These are phyloP conservation scores for Diaporthe sp. DNA, from an alignment of 2,329 filamentous ascomycete genomes.

Conservation along the genomic window DNA sequence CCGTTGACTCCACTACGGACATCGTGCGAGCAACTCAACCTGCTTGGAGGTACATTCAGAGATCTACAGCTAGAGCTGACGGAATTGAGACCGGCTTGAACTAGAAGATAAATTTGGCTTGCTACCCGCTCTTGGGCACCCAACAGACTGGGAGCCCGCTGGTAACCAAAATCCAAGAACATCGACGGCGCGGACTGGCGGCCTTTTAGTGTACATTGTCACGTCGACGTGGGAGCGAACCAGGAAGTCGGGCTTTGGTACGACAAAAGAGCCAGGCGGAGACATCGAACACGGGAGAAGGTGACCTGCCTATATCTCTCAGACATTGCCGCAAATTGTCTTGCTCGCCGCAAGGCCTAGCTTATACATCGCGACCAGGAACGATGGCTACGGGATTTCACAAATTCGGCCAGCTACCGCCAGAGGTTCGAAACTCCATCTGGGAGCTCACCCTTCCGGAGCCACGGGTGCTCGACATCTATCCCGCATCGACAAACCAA, in stretches of 20 bases:
- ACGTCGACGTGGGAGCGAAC: slow-evolving; percentile 16
- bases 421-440: slow-evolving; percentile 61
- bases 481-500: slow-evolving; percentile 59
- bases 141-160: background rate
- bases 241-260: slow-evolving; percentile 9
- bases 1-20: slow-evolving; percentile 12
- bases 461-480: slow-evolving; percentile 60
- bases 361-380: slow-evolving; percentile 35
- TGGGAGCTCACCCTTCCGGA: slow-evolving; percentile 62
- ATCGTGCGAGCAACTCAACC: slow-evolving; percentile 2
- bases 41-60: background rate
- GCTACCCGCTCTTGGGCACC: slow-evolving; percentile 7
- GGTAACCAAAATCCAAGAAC: slow-evolving; percentile 5
- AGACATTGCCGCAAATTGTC: background rate
- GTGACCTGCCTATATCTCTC: slow-evolving; percentile 10
- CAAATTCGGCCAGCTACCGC: slow-evolving; percentile 53
- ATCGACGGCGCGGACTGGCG: slow-evolving; percentile 35
- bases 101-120: slow-evolving; percentile 12
- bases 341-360: slow-evolving; percentile 45
- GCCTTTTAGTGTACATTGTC: slow-evolving; percentile 7
- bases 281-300: background rate
- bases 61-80: background rate
- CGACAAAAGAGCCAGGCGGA: background rate
- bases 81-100: background rate
- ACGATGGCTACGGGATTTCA: slow-evolving; percentile 45